Conservation (phyloP, 192 early-diverging fungal species). For the Linnemannia hyalina region DNA sequence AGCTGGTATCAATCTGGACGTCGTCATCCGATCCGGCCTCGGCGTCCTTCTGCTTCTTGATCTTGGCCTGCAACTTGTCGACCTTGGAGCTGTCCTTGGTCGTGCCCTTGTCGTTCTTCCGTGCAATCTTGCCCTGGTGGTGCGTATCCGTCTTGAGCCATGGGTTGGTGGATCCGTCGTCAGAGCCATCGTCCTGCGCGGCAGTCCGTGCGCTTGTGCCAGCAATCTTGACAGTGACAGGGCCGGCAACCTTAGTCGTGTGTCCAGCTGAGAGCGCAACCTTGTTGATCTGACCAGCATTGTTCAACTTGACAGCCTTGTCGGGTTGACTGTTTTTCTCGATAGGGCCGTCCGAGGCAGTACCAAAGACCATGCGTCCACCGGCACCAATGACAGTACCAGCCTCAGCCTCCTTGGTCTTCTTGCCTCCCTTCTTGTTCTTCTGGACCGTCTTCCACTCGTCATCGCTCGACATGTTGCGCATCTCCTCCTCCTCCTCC, state of each 20-base stretch:
- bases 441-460: slow-evolving; percentile 40
- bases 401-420: slow-evolving; percentile 33
- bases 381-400: slow-evolving; percentile 51
- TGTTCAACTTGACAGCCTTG: slow-evolving; percentile 65
- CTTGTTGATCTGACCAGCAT: slow-evolving; percentile 61
- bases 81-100: slow-evolving; percentile 68
- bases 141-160: slow-evolving; percentile 78
- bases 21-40: slow-evolving; percentile 64
- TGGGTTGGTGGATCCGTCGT: slow-evolving; percentile 73
- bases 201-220: slow-evolving; percentile 26
- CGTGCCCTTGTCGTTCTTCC: slow-evolving; percentile 66
- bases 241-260: slow-evolving; percentile 69
- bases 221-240: slow-evolving; percentile 60
- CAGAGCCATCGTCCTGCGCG: slow-evolving; percentile 18
- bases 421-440: slow-evolving; percentile 45
- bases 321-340: neutral
- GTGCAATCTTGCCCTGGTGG: slow-evolving; percentile 62
- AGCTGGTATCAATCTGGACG: slow-evolving; percentile 79
- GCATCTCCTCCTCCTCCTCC: slow-evolving; percentile 57
- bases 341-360: slow-evolving; percentile 18
- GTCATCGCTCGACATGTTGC: slow-evolving; percentile 46
- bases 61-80: slow-evolving; percentile 75
- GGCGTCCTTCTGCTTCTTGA: slow-evolving; percentile 70
- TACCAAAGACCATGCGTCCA: slow-evolving; percentile 76
- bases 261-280: slow-evolving; percentile 66